Evolutionary conservation across 345 rosid species (phyloP).

Genomic region (Balakata baccata): DNA sequence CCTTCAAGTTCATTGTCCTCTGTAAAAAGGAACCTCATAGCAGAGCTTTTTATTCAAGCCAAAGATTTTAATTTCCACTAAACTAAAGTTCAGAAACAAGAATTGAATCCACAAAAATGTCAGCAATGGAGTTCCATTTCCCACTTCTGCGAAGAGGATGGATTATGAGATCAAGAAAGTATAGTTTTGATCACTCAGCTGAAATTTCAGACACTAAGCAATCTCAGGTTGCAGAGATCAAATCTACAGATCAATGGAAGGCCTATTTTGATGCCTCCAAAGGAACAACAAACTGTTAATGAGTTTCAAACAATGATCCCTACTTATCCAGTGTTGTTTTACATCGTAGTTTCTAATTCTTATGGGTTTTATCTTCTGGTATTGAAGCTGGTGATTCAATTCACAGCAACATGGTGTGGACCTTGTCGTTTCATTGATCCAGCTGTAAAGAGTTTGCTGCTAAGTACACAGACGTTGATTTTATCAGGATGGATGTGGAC

Average conservation of each 20-base stretch:
- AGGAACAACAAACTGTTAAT: constrained; percentile 57
- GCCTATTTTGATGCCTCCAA: constrained; percentile 49
- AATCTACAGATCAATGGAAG: constrained; percentile 56
- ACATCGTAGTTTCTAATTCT: background rate
- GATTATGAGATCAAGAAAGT: constrained; percentile 29
- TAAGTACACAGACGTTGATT: constrained; percentile 49
- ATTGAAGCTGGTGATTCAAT: constrained; percentile 61
- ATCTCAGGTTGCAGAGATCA: constrained; percentile 38
- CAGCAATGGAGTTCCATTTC: constrained; percentile 5
- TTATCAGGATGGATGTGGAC: constrained; percentile 76
- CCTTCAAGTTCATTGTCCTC: background rate
- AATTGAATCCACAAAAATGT: background rate
- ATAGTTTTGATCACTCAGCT: background rate
- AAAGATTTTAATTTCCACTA: background rate
- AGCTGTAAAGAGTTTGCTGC: constrained; percentile 49
- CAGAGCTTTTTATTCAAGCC: background rate
- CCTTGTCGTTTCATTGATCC: constrained; percentile 68
- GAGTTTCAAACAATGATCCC: background rate
- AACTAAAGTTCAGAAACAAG: background rate
- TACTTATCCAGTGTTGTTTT: background rate
- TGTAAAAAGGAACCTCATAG: constrained; percentile 22
- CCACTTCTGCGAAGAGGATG: constrained; percentile 3
- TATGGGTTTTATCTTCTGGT: constrained; percentile 3
- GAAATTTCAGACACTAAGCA: background rate
- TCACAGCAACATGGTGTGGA: constrained; percentile 80